phyloP scores from a whole-genome alignment of 148 eudicot species.

The Spergularia bocconei region DNA sequence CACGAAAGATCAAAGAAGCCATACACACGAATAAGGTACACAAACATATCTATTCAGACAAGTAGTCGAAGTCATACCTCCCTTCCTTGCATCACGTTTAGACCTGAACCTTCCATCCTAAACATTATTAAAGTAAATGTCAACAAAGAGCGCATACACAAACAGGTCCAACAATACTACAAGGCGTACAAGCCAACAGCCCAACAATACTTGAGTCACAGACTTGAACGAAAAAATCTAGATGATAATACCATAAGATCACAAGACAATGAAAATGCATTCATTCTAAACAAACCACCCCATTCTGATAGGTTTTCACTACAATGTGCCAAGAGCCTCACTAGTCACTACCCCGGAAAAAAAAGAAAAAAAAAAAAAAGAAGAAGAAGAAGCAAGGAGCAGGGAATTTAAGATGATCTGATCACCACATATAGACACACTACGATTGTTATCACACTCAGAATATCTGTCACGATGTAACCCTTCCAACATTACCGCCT shows the following conservation, averaged over 20 bases:
- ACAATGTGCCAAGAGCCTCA: background rate
- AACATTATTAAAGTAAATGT: constrained; percentile 46
- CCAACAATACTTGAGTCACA: background rate
- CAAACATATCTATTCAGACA: background rate
- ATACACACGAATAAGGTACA: background rate
- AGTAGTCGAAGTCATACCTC: constrained; percentile 59
- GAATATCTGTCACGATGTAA: background rate
- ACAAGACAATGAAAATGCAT: background rate
- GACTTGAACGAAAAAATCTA: background rate
- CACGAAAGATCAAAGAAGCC: background rate
- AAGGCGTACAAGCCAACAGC: background rate
- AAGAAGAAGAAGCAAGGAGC: background rate
- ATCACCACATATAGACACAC: background rate
- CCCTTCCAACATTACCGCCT: no score
- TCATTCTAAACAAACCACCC: background rate
- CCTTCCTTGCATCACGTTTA: constrained; percentile 93
- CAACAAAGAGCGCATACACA: constrained; percentile 24
- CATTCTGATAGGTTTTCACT: background rate
- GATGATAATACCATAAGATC: background rate
- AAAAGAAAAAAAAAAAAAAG: no score
- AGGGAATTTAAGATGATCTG: background rate
- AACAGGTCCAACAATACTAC: background rate
- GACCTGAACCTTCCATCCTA: constrained; percentile 98
- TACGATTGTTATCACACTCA: background rate
- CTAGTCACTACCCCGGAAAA: background rate